phyloP scores from a whole-genome alignment of 2,329 filamentous ascomycete species.

The Phyllosticta paracitricarpa region DNA sequence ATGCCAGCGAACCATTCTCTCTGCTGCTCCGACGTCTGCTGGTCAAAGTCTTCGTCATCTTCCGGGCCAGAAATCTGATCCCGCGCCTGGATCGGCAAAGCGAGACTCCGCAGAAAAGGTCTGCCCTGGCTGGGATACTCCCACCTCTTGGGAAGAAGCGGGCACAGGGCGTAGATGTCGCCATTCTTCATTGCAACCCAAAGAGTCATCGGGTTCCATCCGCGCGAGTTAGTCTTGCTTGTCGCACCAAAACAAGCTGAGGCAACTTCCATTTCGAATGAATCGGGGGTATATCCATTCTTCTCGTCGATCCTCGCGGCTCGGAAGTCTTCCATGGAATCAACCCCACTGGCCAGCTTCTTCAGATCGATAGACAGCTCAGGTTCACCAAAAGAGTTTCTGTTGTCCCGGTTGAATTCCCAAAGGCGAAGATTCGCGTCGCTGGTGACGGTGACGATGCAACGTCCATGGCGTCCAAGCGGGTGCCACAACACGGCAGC shows the following conservation, averaged over 20 bases:
- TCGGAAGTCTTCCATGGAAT: conserved; percentile 70
- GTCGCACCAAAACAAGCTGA: conserved; percentile 79
- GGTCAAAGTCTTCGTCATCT: conserved; percentile 34
- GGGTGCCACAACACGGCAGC: conserved; percentile 87
- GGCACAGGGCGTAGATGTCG: conserved; percentile 87
- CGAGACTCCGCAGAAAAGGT: conserved; percentile 9
- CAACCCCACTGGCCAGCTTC: conserved; percentile 77
- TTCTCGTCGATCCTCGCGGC: conserved; percentile 64
- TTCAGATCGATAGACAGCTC: conserved; percentile 77
- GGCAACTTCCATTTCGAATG: conserved; percentile 87
- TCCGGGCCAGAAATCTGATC: conserved; percentile 29
- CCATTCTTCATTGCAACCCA: conserved; percentile 95
- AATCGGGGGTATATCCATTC: conserved; percentile 79
- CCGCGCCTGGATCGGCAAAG: conserved; percentile 34
- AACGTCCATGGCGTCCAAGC: conserved; percentile 68
- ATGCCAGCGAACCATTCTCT: conserved; percentile 46
- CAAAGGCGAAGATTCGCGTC: conserved; percentile 84
- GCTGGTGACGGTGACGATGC: conserved; percentile 77
- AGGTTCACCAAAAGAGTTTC: conserved; percentile 79
- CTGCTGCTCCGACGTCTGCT: conserved; percentile 41
- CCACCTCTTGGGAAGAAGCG: conserved; percentile 80
- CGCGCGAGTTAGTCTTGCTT: conserved; percentile 47
- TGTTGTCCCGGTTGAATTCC: conserved; percentile 76
- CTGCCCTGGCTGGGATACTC: conserved; percentile 37
- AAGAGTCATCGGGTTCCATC: conserved; percentile 90